Conservation (phyloP, 2,329 filamentous ascomycete genomes). For the Colletotrichum melonis region DNA sequence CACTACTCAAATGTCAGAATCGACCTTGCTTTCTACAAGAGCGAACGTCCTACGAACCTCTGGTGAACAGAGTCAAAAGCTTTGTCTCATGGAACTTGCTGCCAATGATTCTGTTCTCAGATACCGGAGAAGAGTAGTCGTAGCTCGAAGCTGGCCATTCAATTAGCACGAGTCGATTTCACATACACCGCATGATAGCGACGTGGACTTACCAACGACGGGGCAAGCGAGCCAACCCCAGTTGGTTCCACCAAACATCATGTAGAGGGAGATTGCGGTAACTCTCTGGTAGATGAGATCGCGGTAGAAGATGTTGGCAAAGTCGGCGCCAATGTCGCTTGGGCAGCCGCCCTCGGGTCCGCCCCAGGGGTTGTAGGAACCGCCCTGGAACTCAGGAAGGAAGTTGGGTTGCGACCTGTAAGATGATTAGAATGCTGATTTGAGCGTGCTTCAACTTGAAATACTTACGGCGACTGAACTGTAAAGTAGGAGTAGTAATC, state of each 20-base stretch:
- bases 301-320: conserved; percentile 73
- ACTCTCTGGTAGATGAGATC: conserved; percentile 70
- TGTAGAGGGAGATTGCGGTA: conserved; percentile 71
- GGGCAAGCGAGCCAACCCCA: conserved; percentile 70
- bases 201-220: conserved; percentile 50
- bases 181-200: background rate
- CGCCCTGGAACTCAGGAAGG: conserved; percentile 70
- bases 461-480: conserved; percentile 44
- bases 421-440: background rate
- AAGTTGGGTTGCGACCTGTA: conserved; percentile 59
- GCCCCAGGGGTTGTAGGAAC: conserved; percentile 71
- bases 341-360: conserved; percentile 67
- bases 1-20: conserved; percentile 39
- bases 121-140: conserved; percentile 72
- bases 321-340: conserved; percentile 66
- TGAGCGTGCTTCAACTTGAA: fast-evolving
- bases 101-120: conserved; percentile 66
- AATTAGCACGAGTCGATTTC: background rate
- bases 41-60: conserved; percentile 38
- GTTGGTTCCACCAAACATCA: conserved; percentile 74
- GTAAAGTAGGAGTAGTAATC: conserved; percentile 41
- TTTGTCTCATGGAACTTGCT: conserved; percentile 74
- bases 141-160: conserved; percentile 62
- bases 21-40: too few relatives aligned
- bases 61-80: conserved; percentile 68